These are phyloP conservation scores for Ogataea parapolymorpha DNA, from an alignment of 805 yeast species.

Conservation along the genomic window DNA sequence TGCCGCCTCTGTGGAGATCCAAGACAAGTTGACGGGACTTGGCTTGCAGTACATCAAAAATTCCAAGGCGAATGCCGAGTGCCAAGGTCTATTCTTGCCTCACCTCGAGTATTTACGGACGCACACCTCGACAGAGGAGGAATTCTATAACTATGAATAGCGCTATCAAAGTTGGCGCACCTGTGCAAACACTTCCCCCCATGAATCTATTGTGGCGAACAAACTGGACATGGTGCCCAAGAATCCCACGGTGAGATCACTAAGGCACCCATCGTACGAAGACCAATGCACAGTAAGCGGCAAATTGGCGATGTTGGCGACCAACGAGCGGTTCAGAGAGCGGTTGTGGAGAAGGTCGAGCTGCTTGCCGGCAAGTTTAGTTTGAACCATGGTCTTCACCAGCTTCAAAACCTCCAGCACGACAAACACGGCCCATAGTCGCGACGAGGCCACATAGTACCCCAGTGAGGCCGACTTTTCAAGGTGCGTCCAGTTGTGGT, in stretches of 20 bases:
- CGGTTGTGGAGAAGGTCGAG: conserved; percentile 9
- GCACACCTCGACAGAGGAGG: conserved; percentile 1
- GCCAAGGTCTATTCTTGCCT: conserved; percentile 34
- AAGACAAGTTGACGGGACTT: conserved; percentile 21
- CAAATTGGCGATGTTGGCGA: conserved; percentile 33
- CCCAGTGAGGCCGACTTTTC: conserved; percentile 17
- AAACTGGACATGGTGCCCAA: conserved; percentile 31
- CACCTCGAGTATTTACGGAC: conserved; percentile 33
- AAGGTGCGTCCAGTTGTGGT: conserved; percentile 31
- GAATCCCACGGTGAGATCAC: conserved; percentile 32
- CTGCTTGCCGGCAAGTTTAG: conserved; percentile 6
- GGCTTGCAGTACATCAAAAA: conserved; percentile 29
- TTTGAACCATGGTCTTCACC: conserved; percentile 5
- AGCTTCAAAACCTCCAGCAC: conserved; percentile 30
- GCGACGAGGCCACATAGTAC: conserved; percentile 32
- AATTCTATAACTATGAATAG: conserved; percentile 6
- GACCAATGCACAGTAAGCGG: conserved; percentile 40
- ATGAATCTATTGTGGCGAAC: conserved; percentile 23
- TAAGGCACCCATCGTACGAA: conserved; percentile 31
- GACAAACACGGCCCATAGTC: conserved; percentile 36
- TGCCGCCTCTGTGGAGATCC: conserved; percentile 19
- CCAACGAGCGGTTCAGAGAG: conserved; percentile 17
- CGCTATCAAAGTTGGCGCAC: not conserved
- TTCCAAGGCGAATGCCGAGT: conserved; percentile 27
- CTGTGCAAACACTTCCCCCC: conserved; percentile 16